phyloP scores from a whole-genome alignment of 768 basidiomycete genomes.

The Tubosaeta sp. region DNA sequence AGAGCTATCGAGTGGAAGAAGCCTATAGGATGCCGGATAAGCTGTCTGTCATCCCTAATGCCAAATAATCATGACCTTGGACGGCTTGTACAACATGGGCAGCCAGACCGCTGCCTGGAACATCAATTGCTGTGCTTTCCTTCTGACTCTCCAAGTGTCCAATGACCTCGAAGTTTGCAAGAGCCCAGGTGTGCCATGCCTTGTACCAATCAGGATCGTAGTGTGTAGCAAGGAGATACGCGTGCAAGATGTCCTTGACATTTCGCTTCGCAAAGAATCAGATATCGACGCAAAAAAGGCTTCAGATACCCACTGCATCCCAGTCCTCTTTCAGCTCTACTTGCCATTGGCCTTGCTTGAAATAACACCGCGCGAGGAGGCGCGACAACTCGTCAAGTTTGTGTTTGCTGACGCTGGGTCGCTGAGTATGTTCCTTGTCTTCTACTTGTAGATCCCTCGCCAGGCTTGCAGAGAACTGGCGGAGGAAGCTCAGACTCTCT shows the following conservation, averaged over 20 bases:
- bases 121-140: slow-evolving; percentile 51
- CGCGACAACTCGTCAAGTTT: slow-evolving; percentile 68
- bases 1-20: slow-evolving; percentile 95
- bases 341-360: slow-evolving; percentile 97
- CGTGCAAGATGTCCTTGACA: slow-evolving; percentile 75
- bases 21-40: slow-evolving; percentile 40
- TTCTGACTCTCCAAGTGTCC: slow-evolving; percentile 68
- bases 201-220: slow-evolving; percentile 98
- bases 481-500: slow-evolving; percentile 78
- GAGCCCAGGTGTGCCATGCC: slow-evolving; percentile 98
- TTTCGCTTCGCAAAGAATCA: slow-evolving; percentile 52
- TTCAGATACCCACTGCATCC: slow-evolving; percentile 54
- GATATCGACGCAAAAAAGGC: not conserved
- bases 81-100: slow-evolving; percentile 89
- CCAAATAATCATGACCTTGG: slow-evolving; percentile 50
- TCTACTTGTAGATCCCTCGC: slow-evolving; percentile 70
- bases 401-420: slow-evolving; percentile 50
- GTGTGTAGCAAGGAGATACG: slow-evolving; percentile 83
- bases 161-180: slow-evolving; percentile 94
- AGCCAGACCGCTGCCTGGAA: slow-evolving; percentile 61
- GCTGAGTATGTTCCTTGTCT: slow-evolving; percentile 45
- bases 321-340: slow-evolving; percentile 74
- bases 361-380: slow-evolving; percentile 94
- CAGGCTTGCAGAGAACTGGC: slow-evolving; percentile 75
- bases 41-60: slow-evolving; percentile 2